A percentile compares a stretch with the other conserved stretches of the same genome.
Conservation (phyloP, 371 early-diverging fungal genomes). For the Mortierella sp. region DNA sequence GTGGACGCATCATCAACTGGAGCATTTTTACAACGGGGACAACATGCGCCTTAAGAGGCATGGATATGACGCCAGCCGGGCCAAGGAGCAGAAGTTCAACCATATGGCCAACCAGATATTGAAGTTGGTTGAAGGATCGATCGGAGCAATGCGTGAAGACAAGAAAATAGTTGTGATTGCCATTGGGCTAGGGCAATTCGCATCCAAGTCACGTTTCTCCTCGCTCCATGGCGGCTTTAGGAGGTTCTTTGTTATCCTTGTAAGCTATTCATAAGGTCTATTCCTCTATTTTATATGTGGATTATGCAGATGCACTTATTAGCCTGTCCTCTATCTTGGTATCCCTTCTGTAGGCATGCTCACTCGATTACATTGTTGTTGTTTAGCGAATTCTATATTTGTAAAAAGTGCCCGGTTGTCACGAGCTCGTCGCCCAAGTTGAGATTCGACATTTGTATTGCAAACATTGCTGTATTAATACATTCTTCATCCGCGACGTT, state of each 20-base stretch:
- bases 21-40: background rate
- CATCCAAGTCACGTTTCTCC: background rate
- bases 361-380: background rate
- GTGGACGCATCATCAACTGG: background rate
- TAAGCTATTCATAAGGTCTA: slow-evolving; percentile 5
- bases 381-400: too few species aligned
- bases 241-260: slow-evolving; percentile 18
- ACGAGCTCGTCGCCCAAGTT: too few species aligned
- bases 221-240: slow-evolving; percentile 16
- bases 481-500: too few species aligned
- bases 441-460: too few species aligned
- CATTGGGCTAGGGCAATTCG: slow-evolving; percentile 26
- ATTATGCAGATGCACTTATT: background rate
- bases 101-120: slow-evolving; percentile 15
- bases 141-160: background rate
- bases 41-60: background rate
- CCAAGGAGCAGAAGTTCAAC: background rate
- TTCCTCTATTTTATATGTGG: background rate
- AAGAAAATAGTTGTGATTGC: slow-evolving; percentile 27
- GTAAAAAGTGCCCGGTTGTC: too few species aligned
- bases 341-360: background rate
- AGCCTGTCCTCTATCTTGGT: background rate
- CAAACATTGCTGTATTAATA: too few species aligned
- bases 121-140: slow-evolving; percentile 5
- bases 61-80: slow-evolving; percentile 13